Percentiles rank a stretch among this genome's conserved stretches.
phyloP scores from a whole-genome alignment of 768 basidiomycete genomes.

The Boletus eberwhitei region DNA sequence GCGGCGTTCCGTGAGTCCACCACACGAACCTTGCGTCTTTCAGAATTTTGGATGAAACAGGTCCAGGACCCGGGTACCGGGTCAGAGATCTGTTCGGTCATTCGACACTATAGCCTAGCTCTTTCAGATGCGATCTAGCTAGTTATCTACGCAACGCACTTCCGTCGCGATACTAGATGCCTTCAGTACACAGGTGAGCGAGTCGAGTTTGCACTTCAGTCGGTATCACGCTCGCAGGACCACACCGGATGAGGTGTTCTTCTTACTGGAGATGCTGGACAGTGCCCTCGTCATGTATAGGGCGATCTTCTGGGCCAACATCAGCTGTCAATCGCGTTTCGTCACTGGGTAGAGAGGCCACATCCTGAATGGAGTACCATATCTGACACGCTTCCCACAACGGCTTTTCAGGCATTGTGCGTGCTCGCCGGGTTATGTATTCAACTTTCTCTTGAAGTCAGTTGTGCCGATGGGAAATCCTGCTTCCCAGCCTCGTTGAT shows the following conservation, averaged over 20 bases:
- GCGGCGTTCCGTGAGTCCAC: neutral
- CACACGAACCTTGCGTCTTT: neutral
- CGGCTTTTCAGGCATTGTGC: no score
- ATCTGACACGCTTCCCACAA: conserved; percentile 1
- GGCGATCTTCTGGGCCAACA: neutral
- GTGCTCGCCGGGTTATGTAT: conserved; percentile 9
- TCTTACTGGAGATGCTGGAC: conserved; percentile 3
- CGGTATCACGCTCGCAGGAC: neutral
- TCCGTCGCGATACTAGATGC: conserved; percentile 1
- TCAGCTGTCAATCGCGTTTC: conserved; percentile 7
- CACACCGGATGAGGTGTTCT: neutral
- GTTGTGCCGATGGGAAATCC: neutral
- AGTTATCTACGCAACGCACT: conserved; percentile 6
- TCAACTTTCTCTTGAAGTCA: neutral
- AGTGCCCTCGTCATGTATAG: conserved; percentile 7
- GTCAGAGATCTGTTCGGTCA: no score
- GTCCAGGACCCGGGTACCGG: neutral
- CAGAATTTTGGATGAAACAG: neutral
- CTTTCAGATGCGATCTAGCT: neutral
- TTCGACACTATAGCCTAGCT: neutral
- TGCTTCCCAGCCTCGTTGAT: conserved; percentile 1
- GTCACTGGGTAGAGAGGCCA: conserved; percentile 7
- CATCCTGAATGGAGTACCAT: neutral
- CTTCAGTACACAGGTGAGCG: conserved; percentile 6
- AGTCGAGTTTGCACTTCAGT: neutral